Evolutionary conservation across 495 filamentous ascomycete species (phyloP), one percentile per base, ranked within the genome.

Genomic region (Annulohypoxylon moriforme): DNA sequence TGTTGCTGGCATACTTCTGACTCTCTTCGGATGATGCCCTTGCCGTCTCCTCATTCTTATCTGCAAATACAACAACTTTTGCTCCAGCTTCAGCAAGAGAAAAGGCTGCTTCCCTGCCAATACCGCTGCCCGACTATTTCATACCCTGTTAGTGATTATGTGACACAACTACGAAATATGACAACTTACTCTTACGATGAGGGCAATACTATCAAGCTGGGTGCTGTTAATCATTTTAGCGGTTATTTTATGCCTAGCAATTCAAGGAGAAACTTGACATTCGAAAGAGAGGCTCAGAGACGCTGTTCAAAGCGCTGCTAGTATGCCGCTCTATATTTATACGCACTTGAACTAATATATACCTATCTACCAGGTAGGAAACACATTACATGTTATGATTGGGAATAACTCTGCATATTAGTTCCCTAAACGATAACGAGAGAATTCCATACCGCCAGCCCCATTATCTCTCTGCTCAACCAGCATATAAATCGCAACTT

Each of bases 31-130:
- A 64, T 20, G 72, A 64, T 20, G 50, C 33, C 20, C 65, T 59
- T 13, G 75, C 74, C 33, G 44, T 66, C n/a, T 64, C 22, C 22
- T 69, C 60, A 36, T 74, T 57, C 53, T 71, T 63, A 42, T 79
- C 75, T 1, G 76, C 76, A 49, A 78, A 72, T 8, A 77, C 31
- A 25, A 78, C 36, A 14, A 56, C 74, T 31, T 33, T 42, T 7
- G 70, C 76, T 7, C 75, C 77, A 10, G 64, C 74, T 53, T 73
- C 76, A 24, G 77, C 76, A 33, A 75, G 69, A 16, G 25, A 53
- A 20, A 53, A 53, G 14, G 49, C 49, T 10, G 25, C 49, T 31
- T 53, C 25, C 25, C 49, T 53, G 9, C 25, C 25, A 10, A 53
- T 31, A 14, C 25, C 24, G 14, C 49, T n/a, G 2, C 24, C 49